Percentiles rank a stretch among this genome's conserved stretches.
Evolutionary conservation across 257 asterid species (phyloP).

Genomic region (Plantago major): DNA sequence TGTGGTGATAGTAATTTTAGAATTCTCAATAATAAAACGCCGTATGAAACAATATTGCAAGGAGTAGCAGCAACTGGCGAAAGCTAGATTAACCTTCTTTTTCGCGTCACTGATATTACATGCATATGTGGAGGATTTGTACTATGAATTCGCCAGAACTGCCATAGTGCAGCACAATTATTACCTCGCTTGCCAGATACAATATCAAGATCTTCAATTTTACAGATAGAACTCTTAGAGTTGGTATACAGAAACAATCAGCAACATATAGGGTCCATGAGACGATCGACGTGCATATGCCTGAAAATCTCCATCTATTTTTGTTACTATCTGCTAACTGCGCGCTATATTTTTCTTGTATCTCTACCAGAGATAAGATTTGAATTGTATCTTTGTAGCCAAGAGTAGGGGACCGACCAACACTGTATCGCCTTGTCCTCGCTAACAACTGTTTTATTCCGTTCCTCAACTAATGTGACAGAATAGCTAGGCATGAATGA

Average conservation of each 20-base stretch:
- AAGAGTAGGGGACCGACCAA: constrained; percentile 60
- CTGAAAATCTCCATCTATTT: no score
- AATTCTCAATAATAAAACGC: no score
- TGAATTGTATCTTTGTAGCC: constrained; percentile 15
- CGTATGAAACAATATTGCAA: no score
- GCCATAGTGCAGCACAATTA: not conserved
- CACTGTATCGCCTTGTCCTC: constrained; percentile 38
- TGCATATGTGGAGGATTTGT: not conserved
- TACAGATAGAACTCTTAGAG: constrained; percentile 24
- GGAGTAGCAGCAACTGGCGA: no score
- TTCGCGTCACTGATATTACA: not conserved
- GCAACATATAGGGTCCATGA: constrained; percentile 37
- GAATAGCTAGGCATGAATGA: no score
- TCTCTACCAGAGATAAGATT: constrained; percentile 18
- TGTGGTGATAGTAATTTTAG: constrained; percentile 11
- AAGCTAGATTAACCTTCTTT: no score
- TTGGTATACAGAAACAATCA: constrained; percentile 14
- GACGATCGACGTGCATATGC: constrained; percentile 20
- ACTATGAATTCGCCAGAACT: not conserved
- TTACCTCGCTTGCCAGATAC: not conserved
- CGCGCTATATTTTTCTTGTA: no score
- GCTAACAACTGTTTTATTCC: constrained; percentile 26
- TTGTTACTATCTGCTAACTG: no score
- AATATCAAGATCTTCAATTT: constrained; percentile 18
- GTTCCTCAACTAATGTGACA: no score